Evolutionary conservation across 805 yeast genomes (phyloP).

Genomic region (Ogataea paraovalis): DNA sequence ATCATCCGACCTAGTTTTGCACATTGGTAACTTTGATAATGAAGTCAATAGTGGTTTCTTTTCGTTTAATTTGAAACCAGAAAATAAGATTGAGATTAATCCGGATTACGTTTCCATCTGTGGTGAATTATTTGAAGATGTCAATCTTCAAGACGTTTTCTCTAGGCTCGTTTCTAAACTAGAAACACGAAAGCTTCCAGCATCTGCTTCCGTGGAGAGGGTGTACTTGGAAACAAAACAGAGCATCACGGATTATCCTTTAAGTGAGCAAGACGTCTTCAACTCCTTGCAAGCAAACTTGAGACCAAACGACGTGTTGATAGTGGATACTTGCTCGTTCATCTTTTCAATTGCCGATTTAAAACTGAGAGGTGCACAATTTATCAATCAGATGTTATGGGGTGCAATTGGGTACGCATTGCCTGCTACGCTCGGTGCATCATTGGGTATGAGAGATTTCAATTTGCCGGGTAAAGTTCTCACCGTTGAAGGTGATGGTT

Average conservation of each 20-base stretch:
- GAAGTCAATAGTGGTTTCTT: slow-evolving; percentile 66
- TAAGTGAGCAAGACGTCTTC: slow-evolving; percentile 34
- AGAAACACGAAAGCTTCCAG: slow-evolving; percentile 24
- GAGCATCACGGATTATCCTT: slow-evolving; percentile 4
- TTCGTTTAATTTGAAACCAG: slow-evolving; percentile 33
- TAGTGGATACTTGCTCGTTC: slow-evolving; percentile 47
- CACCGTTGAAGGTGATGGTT: slow-evolving; percentile 51
- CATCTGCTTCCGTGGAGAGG: slow-evolving; percentile 2
- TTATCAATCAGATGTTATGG: slow-evolving; percentile 39
- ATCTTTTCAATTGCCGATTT: slow-evolving; percentile 40
- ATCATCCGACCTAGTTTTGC: slow-evolving; percentile 63
- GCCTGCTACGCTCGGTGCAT: slow-evolving; percentile 48
- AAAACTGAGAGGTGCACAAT: slow-evolving; percentile 31
- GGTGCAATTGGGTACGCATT: slow-evolving; percentile 51
- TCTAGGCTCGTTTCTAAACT: slow-evolving; percentile 34
- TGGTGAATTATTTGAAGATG: slow-evolving; percentile 26
- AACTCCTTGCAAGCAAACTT: slow-evolving; percentile 33
- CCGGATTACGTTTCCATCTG: slow-evolving; percentile 40
- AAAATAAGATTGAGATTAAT: slow-evolving; percentile 33
- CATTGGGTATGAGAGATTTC: slow-evolving; percentile 40
- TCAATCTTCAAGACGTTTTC: slow-evolving; percentile 34
- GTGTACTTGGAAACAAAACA: background rate
- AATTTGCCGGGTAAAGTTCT: slow-evolving; percentile 36
- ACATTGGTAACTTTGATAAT: slow-evolving; percentile 61
- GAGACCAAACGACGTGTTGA: slow-evolving; percentile 37